Evolutionary conservation across 805 yeast species (phyloP), one percentile per base, ranked within the genome.

Genomic region (Candida taoyuanica): DNA sequence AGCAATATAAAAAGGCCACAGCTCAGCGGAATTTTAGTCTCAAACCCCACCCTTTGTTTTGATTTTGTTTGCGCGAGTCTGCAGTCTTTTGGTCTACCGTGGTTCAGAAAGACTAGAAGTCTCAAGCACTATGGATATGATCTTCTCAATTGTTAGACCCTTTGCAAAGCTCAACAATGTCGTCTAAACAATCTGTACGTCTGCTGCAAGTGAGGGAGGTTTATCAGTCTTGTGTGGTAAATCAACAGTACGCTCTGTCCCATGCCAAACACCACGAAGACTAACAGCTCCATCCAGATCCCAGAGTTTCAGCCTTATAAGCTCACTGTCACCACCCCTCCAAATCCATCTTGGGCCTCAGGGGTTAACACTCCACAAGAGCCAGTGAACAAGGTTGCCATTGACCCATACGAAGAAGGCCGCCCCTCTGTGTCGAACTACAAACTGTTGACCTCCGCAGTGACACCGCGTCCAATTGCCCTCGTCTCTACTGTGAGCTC

Each of bases 401-500:
- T 78, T 38, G 79, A 76, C 50, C 83, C 48, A 7, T 37, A 39
- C 24, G 44, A 19, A 5, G 61, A 70, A 6, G 53, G 62, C 33
- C 39, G 53, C 18, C 28, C 36, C 8, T 21, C 40, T 3, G 41
- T 38, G 18, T 33, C 34, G 25, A 76, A 76, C 56, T 79, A 78
- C 58, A 67, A 63, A 42, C 56, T 73, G 21, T 58, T 79, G 20
- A 65, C 66, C n/a, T 62, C 76, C 11, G 80, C 74, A 2, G 49
- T 79, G 14, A 63, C 68, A 1, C 85, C 85, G 2, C 64, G 85
- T 40, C 84, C 84, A 7, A 67, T 78, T 48, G 85, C 76, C 5
- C 70, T 78, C 40, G 56, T 78, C 3, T 70, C 82, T 5, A 67
- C 81, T 0, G 50, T 72, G 2, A 54, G 64, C 19, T 43, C 46